Base-by-base conservation (phyloP, 73 alveolate species). In the Halteria grandinella region DNA sequence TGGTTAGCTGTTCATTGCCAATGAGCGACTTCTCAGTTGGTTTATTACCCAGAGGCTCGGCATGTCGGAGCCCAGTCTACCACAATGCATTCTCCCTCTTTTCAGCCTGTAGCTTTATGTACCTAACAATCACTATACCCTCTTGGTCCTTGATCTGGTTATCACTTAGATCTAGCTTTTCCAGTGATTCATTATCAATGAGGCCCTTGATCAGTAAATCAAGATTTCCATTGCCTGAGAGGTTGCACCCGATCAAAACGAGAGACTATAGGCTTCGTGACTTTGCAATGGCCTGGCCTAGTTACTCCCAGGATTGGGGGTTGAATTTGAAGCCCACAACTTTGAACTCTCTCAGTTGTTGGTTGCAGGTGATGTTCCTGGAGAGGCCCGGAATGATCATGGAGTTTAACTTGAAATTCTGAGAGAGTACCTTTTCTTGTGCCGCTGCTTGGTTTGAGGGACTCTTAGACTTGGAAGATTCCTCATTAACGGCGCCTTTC, bases 71-170 rank as follows among this genome's bases (percentile, higher is more conserved):
- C 2, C 80, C 80, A 18, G 80, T 66, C 66, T n/a, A 45, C 80
- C 80, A 66, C 15, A 66, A 53, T n/a, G 80, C 27, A 66, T 44
- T 66, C 23, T 66, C 80, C 45, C 80, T 66, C 47, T 47, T 47
- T 32, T 66, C 80, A n/a, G 62, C 80, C 47, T 66, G 23, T 14
- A 45, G 33, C 32, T 66, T 66, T 18, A 66, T 66, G 29, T 45
- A 66, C 17, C 43, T 41, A 44, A 66, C 52, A 44, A 66, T 66
- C 6, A 15, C 23, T 12, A 25, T 44, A 44, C 69, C 43, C 17
- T 66, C 80, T 66, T 41, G 28, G 47, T 66, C 80, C 7, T 10
- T 5, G 1, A 66, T 51, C 2, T 66, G 25, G 47, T 66, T 66
- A 25, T 66, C 80, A 1, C 62, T 36, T 5, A 66, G 24, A 66